Percentiles rank a stretch among this genome's conserved stretches.
phyloP scores from a whole-genome alignment of 2,329 filamentous ascomycete species.

The Neofusicoccum kwambonambiense region DNA sequence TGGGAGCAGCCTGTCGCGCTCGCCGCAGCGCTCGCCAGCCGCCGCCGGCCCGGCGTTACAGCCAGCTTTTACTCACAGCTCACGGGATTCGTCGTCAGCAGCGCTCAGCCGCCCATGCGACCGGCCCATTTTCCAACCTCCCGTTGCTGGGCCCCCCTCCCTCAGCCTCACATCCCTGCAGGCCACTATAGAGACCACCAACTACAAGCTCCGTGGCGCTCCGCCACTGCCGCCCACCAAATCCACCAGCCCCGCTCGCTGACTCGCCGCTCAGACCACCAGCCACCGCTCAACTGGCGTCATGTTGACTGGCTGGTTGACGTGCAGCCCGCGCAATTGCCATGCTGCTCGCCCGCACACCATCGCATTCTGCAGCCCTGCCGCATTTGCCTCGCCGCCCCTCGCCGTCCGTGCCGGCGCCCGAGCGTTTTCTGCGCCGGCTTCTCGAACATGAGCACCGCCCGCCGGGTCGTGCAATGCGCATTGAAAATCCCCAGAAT shows the following conservation, averaged over 20 bases:
- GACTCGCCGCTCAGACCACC: slow-evolving; percentile 14
- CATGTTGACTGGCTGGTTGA: neutral
- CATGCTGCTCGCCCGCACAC: neutral
- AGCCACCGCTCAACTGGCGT: slow-evolving; percentile 9
- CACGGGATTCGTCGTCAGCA: no score
- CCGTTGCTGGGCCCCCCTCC: neutral
- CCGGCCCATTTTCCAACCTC: slow-evolving; percentile 1
- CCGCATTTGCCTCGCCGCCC: neutral
- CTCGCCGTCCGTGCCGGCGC: no score
- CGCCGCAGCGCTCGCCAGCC: neutral
- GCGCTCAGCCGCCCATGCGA: neutral
- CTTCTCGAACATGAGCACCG: neutral
- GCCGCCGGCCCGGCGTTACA: neutral
- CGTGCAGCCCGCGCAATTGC: neutral
- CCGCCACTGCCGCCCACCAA: slow-evolving; percentile 7
- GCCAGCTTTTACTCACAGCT: neutral
- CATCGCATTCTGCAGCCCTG: neutral
- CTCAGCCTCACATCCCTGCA: neutral
- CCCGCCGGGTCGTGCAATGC: neutral
- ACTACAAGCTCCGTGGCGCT: slow-evolving; percentile 15
- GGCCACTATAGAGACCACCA: neutral
- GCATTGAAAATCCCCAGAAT: neutral
- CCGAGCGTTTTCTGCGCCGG: neutral
- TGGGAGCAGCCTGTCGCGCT: no score
- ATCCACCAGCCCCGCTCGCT: slow-evolving; percentile 12